A percentile compares a stretch with the other conserved stretches of the same genome.
Evolutionary conservation across 352 stramenopile genomes (phyloP).

Genomic region (Phytophthora pseudosyringae): DNA sequence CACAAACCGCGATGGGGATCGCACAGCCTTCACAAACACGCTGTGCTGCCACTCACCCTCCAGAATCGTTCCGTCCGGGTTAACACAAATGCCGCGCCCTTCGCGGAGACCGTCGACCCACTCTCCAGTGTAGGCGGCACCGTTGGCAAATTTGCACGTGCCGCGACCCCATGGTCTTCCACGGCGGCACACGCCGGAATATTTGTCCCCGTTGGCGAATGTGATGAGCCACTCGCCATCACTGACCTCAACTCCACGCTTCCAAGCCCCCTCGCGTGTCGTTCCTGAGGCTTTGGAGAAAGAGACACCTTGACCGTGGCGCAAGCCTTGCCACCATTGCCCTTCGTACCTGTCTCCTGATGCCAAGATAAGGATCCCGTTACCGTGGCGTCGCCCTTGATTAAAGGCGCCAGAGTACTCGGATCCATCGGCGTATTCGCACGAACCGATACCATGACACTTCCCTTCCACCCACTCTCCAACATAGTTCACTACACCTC

Average conservation of each 20-base stretch:
- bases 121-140: constrained; percentile 88
- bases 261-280: constrained; percentile 77
- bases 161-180: constrained; percentile 77
- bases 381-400: constrained; percentile 76
- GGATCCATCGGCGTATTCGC: constrained; percentile 85
- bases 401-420: constrained; percentile 90
- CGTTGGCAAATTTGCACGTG: constrained; percentile 91
- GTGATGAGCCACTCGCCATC: constrained; percentile 75
- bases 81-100: constrained; percentile 74
- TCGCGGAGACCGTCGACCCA: constrained; percentile 85
- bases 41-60: constrained; percentile 82
- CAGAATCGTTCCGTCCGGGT: constrained; percentile 63
- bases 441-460: constrained; percentile 84
- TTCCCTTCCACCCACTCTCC: constrained; percentile 67
- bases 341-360: constrained; percentile 69
- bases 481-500: constrained; percentile 63
- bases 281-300: constrained; percentile 64
- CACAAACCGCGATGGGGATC: constrained; percentile 59
- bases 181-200: constrained; percentile 63
- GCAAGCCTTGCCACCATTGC: constrained; percentile 77
- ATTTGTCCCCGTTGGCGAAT: constrained; percentile 83
- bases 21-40: constrained; percentile 57
- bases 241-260: constrained; percentile 52
- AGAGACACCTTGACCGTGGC: constrained; percentile 65
- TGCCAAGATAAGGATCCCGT: constrained; percentile 53